Evolutionary conservation across 169 alveolate genomes (phyloP).

Genomic region (Plasmodium relictum): DNA sequence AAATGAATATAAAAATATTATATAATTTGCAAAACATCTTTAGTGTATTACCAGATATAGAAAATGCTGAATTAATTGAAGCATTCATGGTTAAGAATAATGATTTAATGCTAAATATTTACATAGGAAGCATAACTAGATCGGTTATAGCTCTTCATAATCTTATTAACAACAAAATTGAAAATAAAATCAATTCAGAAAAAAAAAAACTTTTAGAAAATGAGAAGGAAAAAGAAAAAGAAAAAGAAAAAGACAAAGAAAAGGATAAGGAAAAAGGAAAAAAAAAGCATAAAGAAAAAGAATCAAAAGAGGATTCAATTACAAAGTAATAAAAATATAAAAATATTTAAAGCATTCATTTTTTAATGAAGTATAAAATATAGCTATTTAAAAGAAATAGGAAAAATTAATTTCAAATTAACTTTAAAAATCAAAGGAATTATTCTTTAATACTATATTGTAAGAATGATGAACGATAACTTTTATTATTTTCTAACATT

Average conservation of each 20-base stretch:
- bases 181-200: constrained; percentile 84
- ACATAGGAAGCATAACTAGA: constrained; percentile 93
- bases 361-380: no score
- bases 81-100: constrained; percentile 95
- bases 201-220: constrained; percentile 76
- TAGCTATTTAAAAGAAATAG: no score
- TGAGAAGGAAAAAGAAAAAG: constrained; percentile 73
- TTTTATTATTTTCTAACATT: no score
- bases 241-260: constrained; percentile 43
- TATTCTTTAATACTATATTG: no score
- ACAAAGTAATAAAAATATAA: background rate
- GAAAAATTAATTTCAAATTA: no score
- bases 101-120: constrained; percentile 94
- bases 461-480: no score
- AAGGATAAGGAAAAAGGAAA: constrained; percentile 13
- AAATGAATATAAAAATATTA: constrained; percentile 91
- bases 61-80: constrained; percentile 88
- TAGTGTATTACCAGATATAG: constrained; percentile 94
- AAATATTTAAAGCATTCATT: background rate
- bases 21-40: constrained; percentile 94
- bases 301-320: background rate
- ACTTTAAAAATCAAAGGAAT: no score
- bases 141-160: constrained; percentile 96
- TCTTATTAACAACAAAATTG: constrained; percentile 95
- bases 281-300: background rate